Conservation (phyloP, 208 protist species). For the Trypanosoma caninum region DNA sequence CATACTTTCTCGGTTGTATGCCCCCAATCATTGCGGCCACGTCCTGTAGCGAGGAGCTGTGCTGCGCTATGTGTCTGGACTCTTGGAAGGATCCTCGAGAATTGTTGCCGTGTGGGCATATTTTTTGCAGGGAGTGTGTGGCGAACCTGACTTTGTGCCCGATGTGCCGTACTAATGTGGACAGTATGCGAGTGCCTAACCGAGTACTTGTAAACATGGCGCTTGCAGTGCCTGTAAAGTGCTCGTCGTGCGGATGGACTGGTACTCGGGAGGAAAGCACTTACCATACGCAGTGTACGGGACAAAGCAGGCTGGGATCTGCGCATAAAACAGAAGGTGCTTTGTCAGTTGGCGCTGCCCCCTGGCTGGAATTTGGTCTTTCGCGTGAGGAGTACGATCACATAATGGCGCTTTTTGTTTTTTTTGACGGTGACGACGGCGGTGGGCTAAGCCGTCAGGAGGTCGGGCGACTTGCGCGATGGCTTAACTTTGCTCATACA, state of each 20-base stretch:
- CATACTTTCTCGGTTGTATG: no score
- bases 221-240: conserved; percentile 48
- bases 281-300: conserved; percentile 26
- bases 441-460: conserved; percentile 19
- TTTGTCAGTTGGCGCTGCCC: conserved; percentile 22
- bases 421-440: conserved; percentile 21
- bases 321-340: no score
- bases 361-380: conserved; percentile 34
- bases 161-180: conserved; percentile 46
- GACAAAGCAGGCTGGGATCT: no score
- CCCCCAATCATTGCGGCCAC: conserved; percentile 35
- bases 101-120: conserved; percentile 43
- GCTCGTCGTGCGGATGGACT: conserved; percentile 53
- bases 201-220: conserved; percentile 71
- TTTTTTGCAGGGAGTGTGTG: conserved; percentile 60
- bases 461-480: conserved; percentile 21
- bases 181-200: conserved; percentile 36
- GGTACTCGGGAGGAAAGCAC: conserved; percentile 48
- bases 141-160: conserved; percentile 40
- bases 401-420: conserved; percentile 41
- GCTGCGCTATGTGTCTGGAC: conserved; percentile 69
- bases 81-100: conserved; percentile 65
- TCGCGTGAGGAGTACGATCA: conserved; percentile 46
- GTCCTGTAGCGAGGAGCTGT: conserved; percentile 65
- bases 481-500: conserved; percentile 28